phyloP scores from a whole-genome alignment of 2,329 filamentous ascomycete genomes.

The Didymella glomerata region DNA sequence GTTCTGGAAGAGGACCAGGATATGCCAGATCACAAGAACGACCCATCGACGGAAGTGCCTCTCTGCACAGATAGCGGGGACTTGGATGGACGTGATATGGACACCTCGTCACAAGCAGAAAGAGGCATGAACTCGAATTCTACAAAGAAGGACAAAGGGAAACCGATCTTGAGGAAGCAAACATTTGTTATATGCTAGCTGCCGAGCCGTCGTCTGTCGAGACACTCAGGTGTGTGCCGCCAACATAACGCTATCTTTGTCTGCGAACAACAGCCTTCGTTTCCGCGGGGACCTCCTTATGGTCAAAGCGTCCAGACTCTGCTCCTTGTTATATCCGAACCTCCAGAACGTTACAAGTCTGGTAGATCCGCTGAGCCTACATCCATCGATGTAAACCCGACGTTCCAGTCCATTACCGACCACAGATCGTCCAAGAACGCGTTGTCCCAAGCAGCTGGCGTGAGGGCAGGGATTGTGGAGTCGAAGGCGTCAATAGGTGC shows the following conservation, averaged over 20 bases:
- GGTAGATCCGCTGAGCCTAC: not conserved
- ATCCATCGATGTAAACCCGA: conserved; percentile 18
- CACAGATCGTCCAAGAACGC: conserved; percentile 17
- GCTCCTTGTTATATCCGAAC: too few relatives aligned
- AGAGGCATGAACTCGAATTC: not conserved
- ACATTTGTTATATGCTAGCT: not conserved
- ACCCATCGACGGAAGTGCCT: not conserved
- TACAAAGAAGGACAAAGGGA: not conserved
- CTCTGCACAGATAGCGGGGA: not conserved
- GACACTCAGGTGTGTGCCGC: too few relatives aligned
- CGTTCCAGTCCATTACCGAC: conserved; percentile 21
- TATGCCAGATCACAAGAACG: too few relatives aligned
- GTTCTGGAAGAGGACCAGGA: not conserved
- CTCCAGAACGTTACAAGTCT: not conserved
- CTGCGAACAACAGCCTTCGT: too few relatives aligned
- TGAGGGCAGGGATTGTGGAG: not conserved
- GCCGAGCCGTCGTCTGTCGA: too few relatives aligned
- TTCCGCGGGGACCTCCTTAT: too few relatives aligned
- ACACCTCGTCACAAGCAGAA: too few relatives aligned
- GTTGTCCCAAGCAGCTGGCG: not conserved
- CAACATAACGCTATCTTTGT: too few relatives aligned
- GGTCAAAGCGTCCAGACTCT: too few relatives aligned
- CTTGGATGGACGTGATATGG: too few relatives aligned
- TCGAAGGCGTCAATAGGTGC: not conserved
- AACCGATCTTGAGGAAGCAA: not conserved